phyloP scores from a whole-genome alignment of 176 grass and related monocot species.

The Musa itinerans region DNA sequence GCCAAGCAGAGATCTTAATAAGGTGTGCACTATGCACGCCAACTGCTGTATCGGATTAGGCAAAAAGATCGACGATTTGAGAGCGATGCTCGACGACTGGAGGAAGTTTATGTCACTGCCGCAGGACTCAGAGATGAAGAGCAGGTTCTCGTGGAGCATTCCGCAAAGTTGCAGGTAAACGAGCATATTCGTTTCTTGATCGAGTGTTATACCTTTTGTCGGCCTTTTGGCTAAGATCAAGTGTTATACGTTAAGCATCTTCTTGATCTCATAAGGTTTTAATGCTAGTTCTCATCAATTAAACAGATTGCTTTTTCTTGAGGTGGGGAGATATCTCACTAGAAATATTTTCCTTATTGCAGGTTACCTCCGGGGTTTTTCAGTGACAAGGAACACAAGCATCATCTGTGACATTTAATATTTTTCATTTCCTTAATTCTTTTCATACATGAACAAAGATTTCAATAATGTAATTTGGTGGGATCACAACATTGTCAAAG shows the following conservation, averaged over 20 bases:
- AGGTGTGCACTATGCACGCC: slow-evolving; percentile 79
- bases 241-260: slow-evolving; percentile 10
- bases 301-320: too few species aligned
- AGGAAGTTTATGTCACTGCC: slow-evolving; percentile 40
- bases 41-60: slow-evolving; percentile 62
- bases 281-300: too few species aligned
- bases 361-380: not conserved
- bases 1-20: slow-evolving; percentile 40
- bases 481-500: too few species aligned
- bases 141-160: slow-evolving; percentile 41
- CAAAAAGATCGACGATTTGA: slow-evolving; percentile 47
- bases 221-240: slow-evolving; percentile 75
- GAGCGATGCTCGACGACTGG: slow-evolving; percentile 43
- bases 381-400: not conserved
- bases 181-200: too few species aligned
- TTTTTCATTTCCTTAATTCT: not conserved
- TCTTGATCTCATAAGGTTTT: too few species aligned
- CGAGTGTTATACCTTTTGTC: slow-evolving; percentile 48
- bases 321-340: too few species aligned
- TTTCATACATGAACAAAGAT: not conserved
- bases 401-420: not conserved
- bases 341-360: not conserved
- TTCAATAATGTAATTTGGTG: too few species aligned
- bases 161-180: slow-evolving; percentile 21
- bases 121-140: slow-evolving; percentile 19